A percentile compares a stretch with the other conserved stretches of the same genome.
phyloP scores from a whole-genome alignment of 768 basidiomycete species.

The Hypholoma sublateritium region DNA sequence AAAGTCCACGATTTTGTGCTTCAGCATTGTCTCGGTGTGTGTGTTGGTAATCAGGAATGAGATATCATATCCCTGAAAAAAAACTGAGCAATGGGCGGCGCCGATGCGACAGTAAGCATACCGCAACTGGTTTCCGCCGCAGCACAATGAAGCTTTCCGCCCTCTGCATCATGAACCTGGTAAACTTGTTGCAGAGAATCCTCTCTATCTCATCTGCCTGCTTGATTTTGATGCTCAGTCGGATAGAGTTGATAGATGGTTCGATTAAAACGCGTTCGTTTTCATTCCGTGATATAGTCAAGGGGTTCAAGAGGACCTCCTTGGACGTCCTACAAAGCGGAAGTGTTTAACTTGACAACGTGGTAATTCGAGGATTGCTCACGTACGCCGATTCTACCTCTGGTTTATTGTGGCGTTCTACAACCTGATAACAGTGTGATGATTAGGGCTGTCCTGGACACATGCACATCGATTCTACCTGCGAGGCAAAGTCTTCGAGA shows the following conservation, averaged over 20 bases:
- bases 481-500: slow-evolving; percentile 96
- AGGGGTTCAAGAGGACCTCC: slow-evolving; percentile 91
- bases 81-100: neutral
- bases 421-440: slow-evolving; percentile 56
- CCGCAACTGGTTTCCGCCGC: slow-evolving; percentile 89
- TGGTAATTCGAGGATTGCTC: neutral
- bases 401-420: slow-evolving; percentile 96
- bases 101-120: slow-evolving; percentile 33
- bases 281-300: slow-evolving; percentile 95
- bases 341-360: neutral
- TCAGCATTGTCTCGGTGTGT: slow-evolving; percentile 97
- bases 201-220: slow-evolving; percentile 99
- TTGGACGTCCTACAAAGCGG: slow-evolving; percentile 67
- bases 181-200: slow-evolving; percentile 97
- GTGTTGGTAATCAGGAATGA: slow-evolving; percentile 97
- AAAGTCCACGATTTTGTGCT: slow-evolving; percentile 99
- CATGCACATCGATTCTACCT: slow-evolving; percentile 49
- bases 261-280: slow-evolving; percentile 97
- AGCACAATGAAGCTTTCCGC: slow-evolving; percentile 98
- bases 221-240: slow-evolving; percentile 97
- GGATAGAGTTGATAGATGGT: slow-evolving; percentile 95
- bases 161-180: slow-evolving; percentile 97
- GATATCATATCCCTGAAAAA: slow-evolving; percentile 89
- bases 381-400: slow-evolving; percentile 87
- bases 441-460: slow-evolving; percentile 14